phyloP scores from a whole-genome alignment of 1,139 yeast genomes.

The Chernovozyma sophiae-reginae region DNA sequence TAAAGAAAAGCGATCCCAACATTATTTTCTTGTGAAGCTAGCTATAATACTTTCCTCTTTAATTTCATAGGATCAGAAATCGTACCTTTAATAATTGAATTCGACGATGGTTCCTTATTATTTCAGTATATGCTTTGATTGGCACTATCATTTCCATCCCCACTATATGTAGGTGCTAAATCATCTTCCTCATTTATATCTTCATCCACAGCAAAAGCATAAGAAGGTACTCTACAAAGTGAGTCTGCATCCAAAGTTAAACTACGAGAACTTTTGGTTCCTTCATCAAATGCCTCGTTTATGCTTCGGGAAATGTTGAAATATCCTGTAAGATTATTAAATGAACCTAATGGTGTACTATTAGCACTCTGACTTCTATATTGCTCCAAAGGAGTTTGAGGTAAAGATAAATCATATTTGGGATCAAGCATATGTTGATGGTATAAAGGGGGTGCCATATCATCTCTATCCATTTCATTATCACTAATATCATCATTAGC shows the following conservation, averaged over 20 bases:
- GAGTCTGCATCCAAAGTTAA: slow-evolving; percentile 19
- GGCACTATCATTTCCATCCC: slow-evolving; percentile 5
- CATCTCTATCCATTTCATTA: slow-evolving; percentile 27
- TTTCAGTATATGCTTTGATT: neutral
- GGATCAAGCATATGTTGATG: slow-evolving; percentile 35
- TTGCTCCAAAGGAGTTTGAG: slow-evolving; percentile 39
- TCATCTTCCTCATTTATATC: slow-evolving; percentile 23
- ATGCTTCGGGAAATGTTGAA: slow-evolving; percentile 22
- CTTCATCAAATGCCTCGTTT: slow-evolving; percentile 5
- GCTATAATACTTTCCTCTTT: too few species aligned
- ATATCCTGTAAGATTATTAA: slow-evolving; percentile 20
- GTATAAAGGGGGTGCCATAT: slow-evolving; percentile 41
- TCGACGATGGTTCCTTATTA: too few species aligned
- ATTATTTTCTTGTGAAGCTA: too few species aligned
- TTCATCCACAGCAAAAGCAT: slow-evolving; percentile 32
- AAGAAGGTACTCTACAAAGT: slow-evolving; percentile 32
- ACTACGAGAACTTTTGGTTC: slow-evolving; percentile 6
- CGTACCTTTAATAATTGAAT: too few species aligned
- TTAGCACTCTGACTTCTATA: slow-evolving; percentile 23
- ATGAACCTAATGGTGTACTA: slow-evolving; percentile 17
- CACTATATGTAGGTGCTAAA: slow-evolving; percentile 31
- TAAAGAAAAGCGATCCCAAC: too few species aligned
- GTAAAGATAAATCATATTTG: slow-evolving; percentile 31
- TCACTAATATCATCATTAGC: slow-evolving; percentile 12
- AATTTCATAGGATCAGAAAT: too few species aligned